Base-by-base conservation (phyloP, 805 yeast species). In the Nakazawaea anatomiae region DNA sequence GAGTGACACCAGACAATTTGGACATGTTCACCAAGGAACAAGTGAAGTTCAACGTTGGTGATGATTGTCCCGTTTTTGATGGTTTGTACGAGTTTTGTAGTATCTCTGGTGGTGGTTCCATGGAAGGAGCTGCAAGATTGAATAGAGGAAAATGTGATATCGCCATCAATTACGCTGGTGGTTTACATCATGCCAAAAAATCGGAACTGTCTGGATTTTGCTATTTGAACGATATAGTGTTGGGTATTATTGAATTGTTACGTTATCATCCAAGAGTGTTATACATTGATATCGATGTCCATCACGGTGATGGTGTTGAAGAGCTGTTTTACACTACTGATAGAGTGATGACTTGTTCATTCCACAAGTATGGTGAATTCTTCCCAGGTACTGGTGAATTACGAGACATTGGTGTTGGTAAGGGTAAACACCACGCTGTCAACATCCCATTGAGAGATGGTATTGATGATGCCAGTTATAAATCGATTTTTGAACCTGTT, bases 301-400 rank as follows among this genome's bases (percentile, higher is more conserved):
- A 89, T 64, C 97, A 89, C 63, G 97, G 97, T 34, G 97, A 89
- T 66, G 97, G 96, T 54, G 97, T 89, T 4, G 95, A 90, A 65
- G 96, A 90, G 66, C 96, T 96, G 1, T 89, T 89, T 60, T 90
- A 89, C 65, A 81, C 95, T 34, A 87, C 96, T 1, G 96, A 90
- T 66, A 71, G 96, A 43, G 97, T 89, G 38, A 88, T 87, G 89
- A 89, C 96, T 1, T 79, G 86, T 51, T 87, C 96, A 5, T 89
- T 89, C 72, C 97, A 89, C 70, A 90, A 90, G 64, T 90, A 88
- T 64, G 96, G 96, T 28, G 94, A 87, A 66, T 89, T 87, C 63
- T 89, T 89, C 75, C 97, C 97, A 1, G 96, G 95, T 46, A 89
- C 97, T 0, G 97, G 97, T 54, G 88, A 87, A 58, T 72, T 86